Percentiles rank a stretch among this genome's conserved stretches.
phyloP scores from a whole-genome alignment of 1,284 basidiomycete genomes.

The Meripilus lineatus region DNA sequence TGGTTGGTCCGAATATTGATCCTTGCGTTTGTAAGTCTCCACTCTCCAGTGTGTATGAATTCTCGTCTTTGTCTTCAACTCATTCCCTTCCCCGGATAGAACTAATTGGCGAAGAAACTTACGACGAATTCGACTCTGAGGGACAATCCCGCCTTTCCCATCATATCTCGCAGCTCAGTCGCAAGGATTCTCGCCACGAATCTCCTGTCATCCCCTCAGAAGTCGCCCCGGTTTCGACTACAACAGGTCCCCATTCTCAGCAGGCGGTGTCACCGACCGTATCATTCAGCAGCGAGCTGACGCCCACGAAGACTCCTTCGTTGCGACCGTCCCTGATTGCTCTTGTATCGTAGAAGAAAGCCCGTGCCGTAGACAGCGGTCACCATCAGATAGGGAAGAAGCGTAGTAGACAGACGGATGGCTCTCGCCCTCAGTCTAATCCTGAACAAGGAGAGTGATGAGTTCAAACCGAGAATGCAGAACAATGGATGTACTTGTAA shows the following conservation, averaged over 20 bases:
- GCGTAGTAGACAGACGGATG: too few species aligned
- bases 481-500: too few species aligned
- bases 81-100: slow-evolving; percentile 32
- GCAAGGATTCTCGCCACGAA: slow-evolving; percentile 10
- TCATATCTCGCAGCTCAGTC: slow-evolving; percentile 16
- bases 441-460: too few species aligned
- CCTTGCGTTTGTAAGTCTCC: slow-evolving; percentile 53
- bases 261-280: too few species aligned
- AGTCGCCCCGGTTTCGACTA: neutral
- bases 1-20: slow-evolving; percentile 71
- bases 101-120: slow-evolving; percentile 87
- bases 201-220: too few species aligned
- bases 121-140: slow-evolving; percentile 73
- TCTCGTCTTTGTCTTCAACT: neutral
- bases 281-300: too few species aligned
- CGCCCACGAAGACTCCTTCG: neutral
- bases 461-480: too few species aligned
- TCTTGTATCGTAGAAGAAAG: slow-evolving; percentile 1
- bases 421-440: too few species aligned
- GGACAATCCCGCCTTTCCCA: slow-evolving; percentile 17
- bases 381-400: too few species aligned
- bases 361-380: neutral
- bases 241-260: neutral
- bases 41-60: neutral
- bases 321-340: slow-evolving; percentile 2